phyloP scores from a whole-genome alignment of 1,284 basidiomycete species.

The Ustilago trichophora region DNA sequence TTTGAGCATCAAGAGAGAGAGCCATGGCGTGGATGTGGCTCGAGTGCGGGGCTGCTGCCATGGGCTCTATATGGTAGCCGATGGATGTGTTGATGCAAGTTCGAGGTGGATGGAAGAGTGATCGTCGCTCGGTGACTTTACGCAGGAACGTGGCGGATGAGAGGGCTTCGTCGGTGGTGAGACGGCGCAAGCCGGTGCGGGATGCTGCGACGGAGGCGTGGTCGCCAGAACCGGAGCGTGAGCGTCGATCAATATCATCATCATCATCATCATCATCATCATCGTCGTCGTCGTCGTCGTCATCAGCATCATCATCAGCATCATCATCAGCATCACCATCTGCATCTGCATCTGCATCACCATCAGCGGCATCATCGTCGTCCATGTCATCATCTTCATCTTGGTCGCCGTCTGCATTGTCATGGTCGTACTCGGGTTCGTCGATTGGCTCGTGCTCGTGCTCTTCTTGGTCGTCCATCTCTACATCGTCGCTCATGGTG shows the following conservation, averaged over 20 bases:
- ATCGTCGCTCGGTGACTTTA: slow-evolving; percentile 33
- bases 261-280: too few species aligned
- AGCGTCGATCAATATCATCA: too few species aligned
- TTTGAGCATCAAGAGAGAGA: slow-evolving; percentile 84
- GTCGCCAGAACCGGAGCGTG: too few species aligned
- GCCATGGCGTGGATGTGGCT: slow-evolving; percentile 85
- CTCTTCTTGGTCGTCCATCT: slow-evolving; percentile 44
- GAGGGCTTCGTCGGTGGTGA: slow-evolving; percentile 13
- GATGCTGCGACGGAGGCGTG: slow-evolving; percentile 18
- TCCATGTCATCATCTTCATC: slow-evolving; percentile 22
- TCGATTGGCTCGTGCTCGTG: slow-evolving; percentile 20
- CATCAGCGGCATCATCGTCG: slow-evolving; percentile 27
- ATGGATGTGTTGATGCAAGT: slow-evolving; percentile 15
- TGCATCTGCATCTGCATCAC: slow-evolving; percentile 18
- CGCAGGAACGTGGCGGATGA: slow-evolving; percentile 29
- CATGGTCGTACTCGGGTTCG: slow-evolving; percentile 31
- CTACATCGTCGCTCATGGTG: slow-evolving; percentile 49
- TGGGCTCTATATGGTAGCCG: slow-evolving; percentile 77
- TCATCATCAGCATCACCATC: slow-evolving; percentile 9
- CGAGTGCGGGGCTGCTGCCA: slow-evolving; percentile 89
- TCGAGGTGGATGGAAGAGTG: slow-evolving; percentile 24
- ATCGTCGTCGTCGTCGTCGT: too few species aligned
- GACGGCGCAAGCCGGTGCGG: slow-evolving; percentile 12
- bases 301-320: too few species aligned
- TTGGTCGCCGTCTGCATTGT: slow-evolving; percentile 19